Evolutionary conservation across 2,329 filamentous ascomycete species (phyloP).

Genomic region (Cladobotryum protrusum): DNA sequence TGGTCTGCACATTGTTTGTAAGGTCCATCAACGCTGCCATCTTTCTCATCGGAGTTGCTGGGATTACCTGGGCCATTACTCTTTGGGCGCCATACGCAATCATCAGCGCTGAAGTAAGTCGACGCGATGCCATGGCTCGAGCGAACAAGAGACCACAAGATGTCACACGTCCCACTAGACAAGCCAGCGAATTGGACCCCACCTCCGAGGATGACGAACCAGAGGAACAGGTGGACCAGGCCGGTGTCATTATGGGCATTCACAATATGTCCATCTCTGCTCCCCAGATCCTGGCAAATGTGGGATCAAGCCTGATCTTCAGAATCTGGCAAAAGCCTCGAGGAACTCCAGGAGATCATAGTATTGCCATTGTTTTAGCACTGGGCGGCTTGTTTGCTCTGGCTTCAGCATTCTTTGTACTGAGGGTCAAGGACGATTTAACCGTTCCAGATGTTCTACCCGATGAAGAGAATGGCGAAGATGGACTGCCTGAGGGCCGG

Average conservation of each 20-base stretch:
- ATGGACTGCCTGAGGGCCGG: neutral
- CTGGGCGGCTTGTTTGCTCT: conserved; percentile 77
- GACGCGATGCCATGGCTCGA: conserved; percentile 59
- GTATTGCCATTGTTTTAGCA: conserved; percentile 78
- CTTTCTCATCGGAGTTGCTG: conserved; percentile 70
- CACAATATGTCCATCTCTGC: conserved; percentile 93
- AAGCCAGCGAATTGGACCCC: neutral
- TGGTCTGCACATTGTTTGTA: conserved; percentile 79
- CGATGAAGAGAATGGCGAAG: conserved; percentile 36
- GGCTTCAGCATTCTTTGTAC: conserved; percentile 67
- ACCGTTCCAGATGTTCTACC: conserved; percentile 32
- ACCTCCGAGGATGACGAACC: conserved; percentile 32
- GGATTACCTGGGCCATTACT: conserved; percentile 86
- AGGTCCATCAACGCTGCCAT: conserved; percentile 65
- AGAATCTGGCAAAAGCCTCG: conserved; percentile 79
- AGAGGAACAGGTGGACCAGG: conserved; percentile 63
- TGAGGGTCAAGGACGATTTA: conserved; percentile 57
- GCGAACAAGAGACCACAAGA: conserved; percentile 22
- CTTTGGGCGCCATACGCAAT: conserved; percentile 95
- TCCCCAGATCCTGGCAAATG: conserved; percentile 83
- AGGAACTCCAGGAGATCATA: conserved; percentile 76
- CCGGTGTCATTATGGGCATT: conserved; percentile 85
- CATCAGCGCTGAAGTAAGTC: conserved; percentile 86
- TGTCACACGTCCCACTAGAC: no score
- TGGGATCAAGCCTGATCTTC: conserved; percentile 81